phyloP scores from a whole-genome alignment of 2,329 filamentous ascomycete genomes.

The Penicillium nordicum region DNA sequence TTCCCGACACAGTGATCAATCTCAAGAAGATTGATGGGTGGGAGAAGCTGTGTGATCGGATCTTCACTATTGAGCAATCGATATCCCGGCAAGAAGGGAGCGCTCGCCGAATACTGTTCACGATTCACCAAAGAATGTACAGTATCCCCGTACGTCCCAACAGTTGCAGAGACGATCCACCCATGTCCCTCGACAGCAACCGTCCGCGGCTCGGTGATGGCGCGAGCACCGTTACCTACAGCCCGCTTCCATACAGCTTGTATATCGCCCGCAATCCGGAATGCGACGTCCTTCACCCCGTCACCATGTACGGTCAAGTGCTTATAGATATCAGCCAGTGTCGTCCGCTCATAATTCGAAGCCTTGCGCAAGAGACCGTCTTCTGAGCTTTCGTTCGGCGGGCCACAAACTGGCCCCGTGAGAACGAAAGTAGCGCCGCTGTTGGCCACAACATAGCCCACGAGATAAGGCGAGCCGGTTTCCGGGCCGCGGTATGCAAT shows the following conservation, averaged over 20 bases:
- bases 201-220: slow-evolving; percentile 59
- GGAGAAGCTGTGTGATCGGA: slow-evolving; percentile 49
- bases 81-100: slow-evolving; percentile 76
- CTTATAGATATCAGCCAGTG: slow-evolving; percentile 69
- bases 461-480: slow-evolving; percentile 73
- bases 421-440: slow-evolving; percentile 76
- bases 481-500: slow-evolving; percentile 82
- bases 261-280: slow-evolving; percentile 74
- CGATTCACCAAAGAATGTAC: slow-evolving; percentile 81
- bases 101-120: slow-evolving; percentile 54
- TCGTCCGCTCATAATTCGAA: slow-evolving; percentile 54
- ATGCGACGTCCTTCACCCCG: slow-evolving; percentile 87
- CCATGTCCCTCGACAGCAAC: slow-evolving; percentile 51
- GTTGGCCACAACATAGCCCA: slow-evolving; percentile 78
- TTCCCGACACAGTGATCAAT: slow-evolving; percentile 96
- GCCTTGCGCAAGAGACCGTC: slow-evolving; percentile 49
- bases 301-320: slow-evolving; percentile 83
- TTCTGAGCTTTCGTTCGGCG: slow-evolving; percentile 47
- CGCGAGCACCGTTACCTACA: slow-evolving; percentile 62
- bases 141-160: slow-evolving; percentile 84
- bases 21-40: slow-evolving; percentile 63
- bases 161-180: slow-evolving; percentile 66
- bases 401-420: slow-evolving; percentile 70
- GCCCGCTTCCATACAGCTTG: slow-evolving; percentile 70
- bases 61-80: slow-evolving; percentile 49